Conservation (phyloP, 176 grass and related monocot genomes). For the Oryza meridionalis region DNA sequence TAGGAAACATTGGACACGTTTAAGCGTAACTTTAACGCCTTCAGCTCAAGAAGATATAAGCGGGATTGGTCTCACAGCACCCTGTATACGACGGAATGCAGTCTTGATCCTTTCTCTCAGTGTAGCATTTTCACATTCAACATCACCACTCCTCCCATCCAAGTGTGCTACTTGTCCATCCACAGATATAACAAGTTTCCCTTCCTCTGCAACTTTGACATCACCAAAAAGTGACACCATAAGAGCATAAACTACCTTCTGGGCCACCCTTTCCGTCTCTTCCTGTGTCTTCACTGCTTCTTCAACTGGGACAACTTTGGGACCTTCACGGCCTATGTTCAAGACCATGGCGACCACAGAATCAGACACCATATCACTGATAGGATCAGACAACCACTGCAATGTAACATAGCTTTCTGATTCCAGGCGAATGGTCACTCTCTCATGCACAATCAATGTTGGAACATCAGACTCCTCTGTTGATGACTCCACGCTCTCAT, state of each 20-base stretch:
- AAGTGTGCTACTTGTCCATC: slow-evolving; percentile 68
- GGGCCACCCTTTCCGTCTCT: slow-evolving; percentile 69
- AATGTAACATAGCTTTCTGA: slow-evolving; percentile 81
- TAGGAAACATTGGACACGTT: not conserved
- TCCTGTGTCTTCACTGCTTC: slow-evolving; percentile 64
- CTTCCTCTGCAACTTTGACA: slow-evolving; percentile 79
- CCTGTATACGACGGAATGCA: slow-evolving; percentile 70
- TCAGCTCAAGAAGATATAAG: slow-evolving; percentile 53
- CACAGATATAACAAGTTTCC: slow-evolving; percentile 67
- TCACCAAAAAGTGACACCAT: slow-evolving; percentile 86
- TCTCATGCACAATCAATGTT: slow-evolving; percentile 65
- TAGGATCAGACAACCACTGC: slow-evolving; percentile 84
- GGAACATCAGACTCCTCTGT: slow-evolving; percentile 70
- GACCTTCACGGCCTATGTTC: slow-evolving; percentile 82
- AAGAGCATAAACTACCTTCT: slow-evolving; percentile 70
- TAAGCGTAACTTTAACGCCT: not conserved
- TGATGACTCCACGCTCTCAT: slow-evolving; percentile 73
- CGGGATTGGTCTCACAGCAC: slow-evolving; percentile 76
- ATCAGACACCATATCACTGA: slow-evolving; percentile 98
- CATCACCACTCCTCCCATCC: slow-evolving; percentile 70
- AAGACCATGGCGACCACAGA: slow-evolving; percentile 88
- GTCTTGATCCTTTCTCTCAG: slow-evolving; percentile 77
- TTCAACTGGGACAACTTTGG: slow-evolving; percentile 58
- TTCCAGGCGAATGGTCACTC: slow-evolving; percentile 68
- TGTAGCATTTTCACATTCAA: slow-evolving; percentile 65